These are phyloP conservation scores for Cryomyces minteri DNA, from an alignment of 495 filamentous ascomycete genomes.

Conservation along the genomic window DNA sequence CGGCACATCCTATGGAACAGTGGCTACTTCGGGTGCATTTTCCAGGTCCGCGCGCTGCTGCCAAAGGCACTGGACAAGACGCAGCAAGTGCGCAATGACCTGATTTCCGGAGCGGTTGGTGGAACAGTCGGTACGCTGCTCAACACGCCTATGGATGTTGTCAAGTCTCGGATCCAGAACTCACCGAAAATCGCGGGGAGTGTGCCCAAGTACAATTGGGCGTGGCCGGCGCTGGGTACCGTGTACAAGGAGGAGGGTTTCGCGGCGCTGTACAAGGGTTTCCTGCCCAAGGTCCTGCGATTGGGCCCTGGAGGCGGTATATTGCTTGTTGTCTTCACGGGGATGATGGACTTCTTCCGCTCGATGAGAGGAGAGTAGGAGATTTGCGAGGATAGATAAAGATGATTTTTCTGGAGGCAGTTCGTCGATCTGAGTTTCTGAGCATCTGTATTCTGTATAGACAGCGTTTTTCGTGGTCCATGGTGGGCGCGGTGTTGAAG, in stretches of 20 bases:
- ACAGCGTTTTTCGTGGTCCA: too few relatives aligned
- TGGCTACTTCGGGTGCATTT: slow-evolving; percentile 96
- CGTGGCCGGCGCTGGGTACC: slow-evolving; percentile 64
- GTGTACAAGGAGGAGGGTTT: slow-evolving; percentile 92
- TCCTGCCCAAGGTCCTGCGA: slow-evolving; percentile 84
- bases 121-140: slow-evolving; percentile 85
- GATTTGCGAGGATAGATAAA: too few relatives aligned
- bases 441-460: too few relatives aligned
- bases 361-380: slow-evolving; percentile 25
- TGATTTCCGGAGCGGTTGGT: slow-evolving; percentile 71
- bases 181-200: slow-evolving; percentile 59
- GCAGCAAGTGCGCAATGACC: slow-evolving; percentile 64
- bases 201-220: slow-evolving; percentile 94
- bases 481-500: too few relatives aligned
- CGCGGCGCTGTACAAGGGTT: slow-evolving; percentile 86
- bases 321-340: slow-evolving; percentile 78
- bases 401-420: too few relatives aligned
- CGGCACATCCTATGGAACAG: slow-evolving; percentile 94
- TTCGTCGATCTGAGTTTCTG: too few relatives aligned
- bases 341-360: slow-evolving; percentile 83
- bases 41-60: slow-evolving; percentile 73
- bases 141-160: slow-evolving; percentile 95
- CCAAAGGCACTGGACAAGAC: slow-evolving; percentile 64
- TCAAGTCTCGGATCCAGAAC: slow-evolving; percentile 96
- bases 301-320: slow-evolving; percentile 83